These are phyloP conservation scores for Talaromyces sp. DNA, from an alignment of 2,329 filamentous ascomycete genomes.

Conservation along the genomic window DNA sequence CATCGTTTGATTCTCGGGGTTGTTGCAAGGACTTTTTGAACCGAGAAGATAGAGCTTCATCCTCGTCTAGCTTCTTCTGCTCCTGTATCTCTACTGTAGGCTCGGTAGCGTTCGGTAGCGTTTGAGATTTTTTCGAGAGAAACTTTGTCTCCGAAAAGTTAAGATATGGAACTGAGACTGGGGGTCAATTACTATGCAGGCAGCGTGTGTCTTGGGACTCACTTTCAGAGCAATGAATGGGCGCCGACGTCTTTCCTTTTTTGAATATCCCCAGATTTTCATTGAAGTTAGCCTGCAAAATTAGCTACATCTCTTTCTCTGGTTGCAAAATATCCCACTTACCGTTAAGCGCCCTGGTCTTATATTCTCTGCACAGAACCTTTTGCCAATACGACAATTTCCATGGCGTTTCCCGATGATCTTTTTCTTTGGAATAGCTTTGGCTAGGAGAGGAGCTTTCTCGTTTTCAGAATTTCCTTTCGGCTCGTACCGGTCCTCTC, in stretches of 20 bases:
- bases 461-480: neutral
- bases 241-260: constrained; percentile 30
- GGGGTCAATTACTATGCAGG: neutral
- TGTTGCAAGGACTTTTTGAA: neutral
- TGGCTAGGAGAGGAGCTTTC: neutral
- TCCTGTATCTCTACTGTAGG: neutral
- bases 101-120: neutral
- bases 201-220: neutral
- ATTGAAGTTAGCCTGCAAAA: constrained; percentile 19
- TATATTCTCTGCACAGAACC: constrained; percentile 53
- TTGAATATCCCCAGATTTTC: constrained; percentile 28
- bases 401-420: constrained; percentile 19
- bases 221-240: constrained; percentile 18
- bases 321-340: constrained; percentile 13
- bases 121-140: constrained; percentile 4
- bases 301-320: neutral
- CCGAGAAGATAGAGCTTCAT: neutral
- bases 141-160: constrained; percentile 12
- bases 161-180: constrained; percentile 1
- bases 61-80: neutral
- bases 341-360: constrained; percentile 51
- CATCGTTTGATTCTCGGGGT: neutral
- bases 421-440: constrained; percentile 18
- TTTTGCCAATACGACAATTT: constrained; percentile 43
- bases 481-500: constrained; percentile 51